A percentile compares a stretch with the other conserved stretches of the same genome.
These are phyloP conservation scores for Hanseniaspora guilliermondii DNA, from an alignment of 805 yeast species.

Conservation along the genomic window DNA sequence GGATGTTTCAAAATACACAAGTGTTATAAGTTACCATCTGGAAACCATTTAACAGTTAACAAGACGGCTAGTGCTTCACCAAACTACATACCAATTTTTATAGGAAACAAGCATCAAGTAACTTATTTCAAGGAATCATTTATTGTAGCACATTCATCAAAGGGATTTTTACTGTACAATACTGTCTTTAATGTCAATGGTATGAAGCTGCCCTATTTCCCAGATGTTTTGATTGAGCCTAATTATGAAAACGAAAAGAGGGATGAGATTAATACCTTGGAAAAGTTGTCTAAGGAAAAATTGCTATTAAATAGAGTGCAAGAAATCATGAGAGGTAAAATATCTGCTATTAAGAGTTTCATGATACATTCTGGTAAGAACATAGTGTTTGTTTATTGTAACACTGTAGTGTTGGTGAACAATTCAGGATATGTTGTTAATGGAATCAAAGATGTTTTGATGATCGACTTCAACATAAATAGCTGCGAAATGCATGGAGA, in stretches of 20 bases:
- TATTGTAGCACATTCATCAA: slow-evolving; percentile 46
- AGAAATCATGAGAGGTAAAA: slow-evolving; percentile 28
- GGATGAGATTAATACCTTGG: neutral
- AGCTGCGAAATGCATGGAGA: slow-evolving; percentile 35
- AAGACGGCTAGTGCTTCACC: slow-evolving; percentile 41
- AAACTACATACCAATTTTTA: neutral
- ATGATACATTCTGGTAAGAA: slow-evolving; percentile 42
- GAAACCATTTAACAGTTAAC: slow-evolving; percentile 43
- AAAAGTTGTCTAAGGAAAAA: slow-evolving; percentile 23
- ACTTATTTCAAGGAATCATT: slow-evolving; percentile 52
- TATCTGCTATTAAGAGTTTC: slow-evolving; percentile 50
- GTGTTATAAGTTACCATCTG: slow-evolving; percentile 43
- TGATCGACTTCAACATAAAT: slow-evolving; percentile 33
- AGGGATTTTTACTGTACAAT: slow-evolving; percentile 51
- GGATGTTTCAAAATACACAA: slow-evolving; percentile 35
- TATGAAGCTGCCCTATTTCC: slow-evolving; percentile 46
- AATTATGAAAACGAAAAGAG: neutral
- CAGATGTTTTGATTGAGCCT: slow-evolving; percentile 27
- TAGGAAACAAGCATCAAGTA: neutral
- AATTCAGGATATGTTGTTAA: slow-evolving; percentile 41
- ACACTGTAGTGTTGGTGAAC: slow-evolving; percentile 55
- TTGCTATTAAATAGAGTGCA: slow-evolving; percentile 30
- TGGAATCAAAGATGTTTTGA: slow-evolving; percentile 30
- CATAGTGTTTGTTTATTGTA: slow-evolving; percentile 54
- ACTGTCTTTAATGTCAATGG: slow-evolving; percentile 44